Conservation (phyloP, 2,329 filamentous ascomycete genomes). For the Stagonosporopsis vannaccii region DNA sequence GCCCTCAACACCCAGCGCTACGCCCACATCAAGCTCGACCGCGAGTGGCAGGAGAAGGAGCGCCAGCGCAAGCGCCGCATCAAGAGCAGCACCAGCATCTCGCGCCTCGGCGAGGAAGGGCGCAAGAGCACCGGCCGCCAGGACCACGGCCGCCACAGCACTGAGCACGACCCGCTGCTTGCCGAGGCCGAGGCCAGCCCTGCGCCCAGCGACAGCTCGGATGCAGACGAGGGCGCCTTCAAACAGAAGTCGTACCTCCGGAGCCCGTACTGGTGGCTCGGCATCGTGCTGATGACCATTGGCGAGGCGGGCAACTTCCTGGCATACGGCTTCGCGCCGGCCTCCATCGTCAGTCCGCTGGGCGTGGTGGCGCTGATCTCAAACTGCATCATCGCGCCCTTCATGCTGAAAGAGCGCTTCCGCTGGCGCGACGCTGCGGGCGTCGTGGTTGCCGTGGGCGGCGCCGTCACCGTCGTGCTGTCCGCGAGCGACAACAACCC, state of each 20-base stretch:
- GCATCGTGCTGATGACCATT: slow-evolving; percentile 88
- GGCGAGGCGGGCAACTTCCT: slow-evolving; percentile 97
- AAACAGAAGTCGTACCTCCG: slow-evolving; percentile 78
- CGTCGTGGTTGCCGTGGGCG: slow-evolving; percentile 83
- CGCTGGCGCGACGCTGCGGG: slow-evolving; percentile 85
- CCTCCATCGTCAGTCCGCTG: slow-evolving; percentile 94
- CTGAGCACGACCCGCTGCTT: slow-evolving; percentile 13
- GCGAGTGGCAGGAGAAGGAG: slow-evolving; percentile 66
- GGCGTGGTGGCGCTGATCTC: slow-evolving; percentile 97
- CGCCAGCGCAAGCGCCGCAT: slow-evolving; percentile 39
- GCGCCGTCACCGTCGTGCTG: slow-evolving; percentile 90
- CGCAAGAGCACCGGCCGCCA: slow-evolving; percentile 20
- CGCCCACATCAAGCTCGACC: slow-evolving; percentile 84
- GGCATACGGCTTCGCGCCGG: slow-evolving; percentile 95
- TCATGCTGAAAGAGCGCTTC: slow-evolving; percentile 91
- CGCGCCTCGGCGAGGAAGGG: slow-evolving; percentile 44
- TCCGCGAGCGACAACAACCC: slow-evolving; percentile 89
- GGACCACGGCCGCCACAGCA: slow-evolving; percentile 9
- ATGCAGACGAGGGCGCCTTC: slow-evolving; percentile 40
- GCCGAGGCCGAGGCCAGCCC: not conserved
- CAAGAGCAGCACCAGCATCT: slow-evolving; percentile 54
- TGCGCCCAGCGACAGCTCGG: not conserved
- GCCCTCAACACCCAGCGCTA: slow-evolving; percentile 97
- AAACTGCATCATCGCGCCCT: slow-evolving; percentile 94
- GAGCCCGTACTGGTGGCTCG: slow-evolving; percentile 96